These are phyloP conservation scores for Calcarisporium arbuscula DNA, from an alignment of 2,329 filamentous ascomycete species.

Conservation along the genomic window DNA sequence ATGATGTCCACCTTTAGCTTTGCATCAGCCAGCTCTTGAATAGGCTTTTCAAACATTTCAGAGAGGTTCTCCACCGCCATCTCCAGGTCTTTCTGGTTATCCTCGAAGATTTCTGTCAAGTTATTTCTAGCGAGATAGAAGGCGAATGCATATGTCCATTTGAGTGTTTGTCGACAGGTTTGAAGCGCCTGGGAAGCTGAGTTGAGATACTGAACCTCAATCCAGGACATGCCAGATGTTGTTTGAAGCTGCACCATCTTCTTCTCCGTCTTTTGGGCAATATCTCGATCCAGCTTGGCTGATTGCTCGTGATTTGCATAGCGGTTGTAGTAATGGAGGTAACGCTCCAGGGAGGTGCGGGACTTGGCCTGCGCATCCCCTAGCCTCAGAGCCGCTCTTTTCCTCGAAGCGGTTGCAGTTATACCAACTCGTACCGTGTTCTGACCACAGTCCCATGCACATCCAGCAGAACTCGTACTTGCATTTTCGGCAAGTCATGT, in stretches of 20 bases:
- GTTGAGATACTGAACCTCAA: constrained; percentile 95
- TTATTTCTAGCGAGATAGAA: constrained; percentile 97
- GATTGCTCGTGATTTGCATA: constrained; percentile 99
- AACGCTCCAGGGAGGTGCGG: constrained; percentile 86
- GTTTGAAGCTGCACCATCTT: constrained; percentile 98
- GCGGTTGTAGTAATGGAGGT: constrained; percentile 97
- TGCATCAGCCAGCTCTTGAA: constrained; percentile 73
- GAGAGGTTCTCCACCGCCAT: constrained; percentile 94
- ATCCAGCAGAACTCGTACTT: constrained; percentile 99
- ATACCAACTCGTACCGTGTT: constrained; percentile 99
- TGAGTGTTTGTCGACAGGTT: constrained; percentile 94
- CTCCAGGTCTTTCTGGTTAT: constrained; percentile 97
- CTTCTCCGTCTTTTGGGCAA: constrained; percentile 93
- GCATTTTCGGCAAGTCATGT: constrained; percentile 96
- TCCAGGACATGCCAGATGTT: constrained; percentile 95
- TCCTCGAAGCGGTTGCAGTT: constrained; percentile 98
- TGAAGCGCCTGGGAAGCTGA: constrained; percentile 89
- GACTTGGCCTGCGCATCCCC: constrained; percentile 90
- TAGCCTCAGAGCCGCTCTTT: constrained; percentile 84
- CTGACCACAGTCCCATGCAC: constrained; percentile 98
- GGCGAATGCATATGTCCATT: constrained; percentile 99
- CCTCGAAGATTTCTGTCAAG: constrained; percentile 92
- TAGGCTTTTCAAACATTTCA: constrained; percentile 99
- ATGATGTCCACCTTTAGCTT: constrained; percentile 97
- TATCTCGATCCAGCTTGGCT: constrained; percentile 91